Conservation (phyloP, 148 eudicot species). For the Amaranthus cruentus region DNA sequence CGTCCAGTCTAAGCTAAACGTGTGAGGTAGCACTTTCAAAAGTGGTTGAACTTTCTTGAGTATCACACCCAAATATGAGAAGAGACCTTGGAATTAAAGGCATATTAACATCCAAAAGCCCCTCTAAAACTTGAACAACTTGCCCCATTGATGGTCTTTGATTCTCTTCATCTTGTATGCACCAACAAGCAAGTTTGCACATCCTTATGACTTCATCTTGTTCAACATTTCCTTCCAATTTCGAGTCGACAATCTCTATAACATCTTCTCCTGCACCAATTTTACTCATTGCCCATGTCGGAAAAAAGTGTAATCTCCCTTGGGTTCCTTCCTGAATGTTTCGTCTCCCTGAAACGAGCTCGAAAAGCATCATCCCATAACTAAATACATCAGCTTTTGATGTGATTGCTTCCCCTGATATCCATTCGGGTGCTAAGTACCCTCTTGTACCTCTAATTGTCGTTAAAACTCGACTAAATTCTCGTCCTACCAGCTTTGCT, state of each 20-base stretch:
- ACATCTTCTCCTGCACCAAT: constrained; percentile 44
- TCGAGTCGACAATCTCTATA: constrained; percentile 40
- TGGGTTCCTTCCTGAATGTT: constrained; percentile 37
- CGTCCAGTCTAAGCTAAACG: no score
- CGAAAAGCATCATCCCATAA: constrained; percentile 63
- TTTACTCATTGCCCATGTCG: constrained; percentile 40
- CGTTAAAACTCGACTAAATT: constrained; percentile 59
- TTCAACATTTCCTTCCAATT: constrained; percentile 35
- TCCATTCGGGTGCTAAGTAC: constrained; percentile 70
- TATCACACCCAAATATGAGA: constrained; percentile 36
- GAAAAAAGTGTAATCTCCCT: constrained; percentile 42
- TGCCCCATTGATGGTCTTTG: constrained; percentile 64
- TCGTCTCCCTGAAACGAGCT: constrained; percentile 47
- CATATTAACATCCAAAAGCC: constrained; percentile 48
- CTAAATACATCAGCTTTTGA: constrained; percentile 68
- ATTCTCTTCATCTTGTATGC: constrained; percentile 53
- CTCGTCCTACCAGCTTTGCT: constrained; percentile 65
- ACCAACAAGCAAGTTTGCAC: constrained; percentile 45
- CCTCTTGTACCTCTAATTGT: constrained; percentile 70
- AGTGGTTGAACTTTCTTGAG: no score
- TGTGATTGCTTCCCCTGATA: constrained; percentile 58
- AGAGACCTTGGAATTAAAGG: constrained; percentile 55
- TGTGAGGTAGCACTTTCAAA: no score
- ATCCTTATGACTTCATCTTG: constrained; percentile 38
- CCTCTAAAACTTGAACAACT: constrained; percentile 62